Evolutionary conservation across 768 basidiomycete species (phyloP), one percentile per base, ranked within the genome.

Genomic region (Coprinopsis sp.): DNA sequence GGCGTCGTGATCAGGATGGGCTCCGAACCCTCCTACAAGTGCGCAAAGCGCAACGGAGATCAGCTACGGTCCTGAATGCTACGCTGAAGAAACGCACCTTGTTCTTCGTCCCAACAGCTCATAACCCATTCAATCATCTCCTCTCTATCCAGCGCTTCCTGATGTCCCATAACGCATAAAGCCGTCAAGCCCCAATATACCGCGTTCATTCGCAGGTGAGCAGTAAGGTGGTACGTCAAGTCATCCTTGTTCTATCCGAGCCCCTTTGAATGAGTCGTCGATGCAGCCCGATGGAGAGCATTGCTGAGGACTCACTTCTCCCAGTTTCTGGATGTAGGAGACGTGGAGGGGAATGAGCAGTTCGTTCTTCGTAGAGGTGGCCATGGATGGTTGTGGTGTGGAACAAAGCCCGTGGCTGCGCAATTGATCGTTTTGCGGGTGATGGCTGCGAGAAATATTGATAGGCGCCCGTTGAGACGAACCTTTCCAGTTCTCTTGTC

Each of bases 171-270:
- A 37, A 92, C 71, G 29, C 77, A 87, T 2, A 95, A 69, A 0
- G 96, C 92, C 0, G 87, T 91, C 31, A 93, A 70, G 6, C 92
- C 96, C 96, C 96, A 99, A 64, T 96, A 99, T 6, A 98, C 73
- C 2, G 93, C 95, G 63, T 97, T 98, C 66, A 99, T 72, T 6
- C 95, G 87, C 6, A 98, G 77, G 64, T 99, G 96, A 11, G 92
- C 74, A 0, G 94, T 94, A 16, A 95, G 73, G 62, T 95, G 91
- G 66, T 95, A 95, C 1, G 78, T 73, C 14, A 96, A 74, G 53
- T 92, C 91, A 70, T 91, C 81, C 48, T 85, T 84, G 65, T 72
- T 84, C 88, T 88, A 57, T 22, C 3, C n/a, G 10, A 4, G 22
- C 28, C 19, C 38, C 37, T 41, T 30, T 23, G 27, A 12, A n/a